phyloP scores from a whole-genome alignment of 495 filamentous ascomycete species.

The Pseudoneurospora amorphoporcata region DNA sequence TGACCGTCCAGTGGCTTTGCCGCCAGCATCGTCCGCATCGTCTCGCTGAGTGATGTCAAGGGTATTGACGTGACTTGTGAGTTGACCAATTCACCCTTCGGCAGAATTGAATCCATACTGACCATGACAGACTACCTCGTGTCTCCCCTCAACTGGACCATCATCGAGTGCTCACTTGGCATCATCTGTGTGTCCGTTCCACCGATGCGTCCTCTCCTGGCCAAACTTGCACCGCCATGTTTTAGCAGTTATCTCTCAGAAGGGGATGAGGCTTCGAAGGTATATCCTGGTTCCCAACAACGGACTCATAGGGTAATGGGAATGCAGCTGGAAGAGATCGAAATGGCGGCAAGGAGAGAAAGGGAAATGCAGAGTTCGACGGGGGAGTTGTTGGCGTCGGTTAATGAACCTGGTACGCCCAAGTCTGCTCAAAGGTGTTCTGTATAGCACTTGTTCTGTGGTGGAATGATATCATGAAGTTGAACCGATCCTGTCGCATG shows the following conservation, averaged over 20 bases:
- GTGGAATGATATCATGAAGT: neutral
- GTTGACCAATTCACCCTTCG: neutral
- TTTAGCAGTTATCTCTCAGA: neutral
- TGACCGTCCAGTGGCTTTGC: constrained; percentile 12
- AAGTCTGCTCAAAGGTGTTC: neutral
- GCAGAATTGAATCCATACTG: neutral
- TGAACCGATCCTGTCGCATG: neutral
- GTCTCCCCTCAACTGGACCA: constrained; percentile 20
- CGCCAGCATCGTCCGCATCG: constrained; percentile 17
- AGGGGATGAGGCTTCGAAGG: neutral
- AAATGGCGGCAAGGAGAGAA: neutral
- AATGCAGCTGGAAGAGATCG: constrained; percentile 7
- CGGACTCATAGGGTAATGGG: constrained; percentile 7
- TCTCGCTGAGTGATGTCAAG: constrained; percentile 8
- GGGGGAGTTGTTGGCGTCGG: neutral
- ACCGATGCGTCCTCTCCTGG: constrained; percentile 17
- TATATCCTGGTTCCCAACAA: neutral
- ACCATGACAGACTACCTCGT: constrained; percentile 11
- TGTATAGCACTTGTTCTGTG: neutral
- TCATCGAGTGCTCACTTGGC: constrained; percentile 21
- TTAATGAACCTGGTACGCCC: neutral
- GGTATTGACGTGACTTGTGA: constrained; percentile 19
- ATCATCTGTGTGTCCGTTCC: constrained; percentile 24
- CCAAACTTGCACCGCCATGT: constrained; percentile 3
- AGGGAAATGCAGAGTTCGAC: neutral